Base-by-base conservation (phyloP, 2,329 filamentous ascomycete species). In the Penicillium carneum region DNA sequence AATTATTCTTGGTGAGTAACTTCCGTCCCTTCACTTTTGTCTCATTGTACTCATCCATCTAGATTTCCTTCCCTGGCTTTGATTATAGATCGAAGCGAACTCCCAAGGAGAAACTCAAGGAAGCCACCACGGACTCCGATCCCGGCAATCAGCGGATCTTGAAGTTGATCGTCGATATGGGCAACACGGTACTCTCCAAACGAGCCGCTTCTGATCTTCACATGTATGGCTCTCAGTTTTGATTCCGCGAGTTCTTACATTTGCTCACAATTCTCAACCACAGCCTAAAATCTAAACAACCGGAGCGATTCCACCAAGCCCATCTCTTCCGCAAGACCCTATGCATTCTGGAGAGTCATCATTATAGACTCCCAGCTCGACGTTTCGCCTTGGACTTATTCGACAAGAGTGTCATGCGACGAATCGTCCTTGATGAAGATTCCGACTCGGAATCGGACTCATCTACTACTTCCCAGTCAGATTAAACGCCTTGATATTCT, bases 331-430 rank as follows among this genome's bases (percentile, higher is more conserved):
- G 89, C 68, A 91, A 93, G 72, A 88, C 95, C 48, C 88, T 99
- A 82, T 86, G 87, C 9, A 84, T 98, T 50, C 84, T 99, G 61
- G 93, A 97, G 76, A 88, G 87, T 68, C 94, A 97, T 71, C 92
- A 96, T 74, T 98, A 95, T 77, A 87, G 93, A 23, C 84, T 99
- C 2, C 90, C 89, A 1, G 90, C 96, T 31, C 90, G 94, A 63
- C 89, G 94, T 47, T 93, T 97, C 79, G 90, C 97, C 38, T 88
- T 98, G 62, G 95, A 98, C 74, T 80, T 99, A 23, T 99, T 99
- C 71, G 94, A 98, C 72, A 95, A 94, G 78, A 89, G 87, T 61
- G 91, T 98, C 45, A 84, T 98, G 78, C 84, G 93, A 65, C 87
- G 87, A 66, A 91, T 97, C 62, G 90, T 99, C 12, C 88, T 96